These are phyloP conservation scores for Hanseniaspora lindneri DNA, from an alignment of 805 yeast species.

Conservation along the genomic window DNA sequence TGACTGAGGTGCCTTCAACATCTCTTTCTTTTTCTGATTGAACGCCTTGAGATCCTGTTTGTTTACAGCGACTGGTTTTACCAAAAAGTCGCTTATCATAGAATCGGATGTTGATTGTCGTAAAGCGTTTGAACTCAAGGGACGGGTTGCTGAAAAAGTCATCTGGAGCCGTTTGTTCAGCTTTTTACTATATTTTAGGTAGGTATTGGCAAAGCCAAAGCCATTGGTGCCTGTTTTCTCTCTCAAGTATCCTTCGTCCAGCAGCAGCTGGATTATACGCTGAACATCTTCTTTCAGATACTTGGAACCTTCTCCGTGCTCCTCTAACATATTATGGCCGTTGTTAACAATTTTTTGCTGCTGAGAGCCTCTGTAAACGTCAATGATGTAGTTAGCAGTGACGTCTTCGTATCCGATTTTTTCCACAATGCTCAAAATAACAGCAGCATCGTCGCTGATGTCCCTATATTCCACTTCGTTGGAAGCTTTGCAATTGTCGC, in stretches of 20 bases:
- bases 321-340: slow-evolving; percentile 49
- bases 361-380: slow-evolving; percentile 64
- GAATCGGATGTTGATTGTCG: too few species aligned
- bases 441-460: slow-evolving; percentile 51
- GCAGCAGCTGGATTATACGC: slow-evolving; percentile 67
- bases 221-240: slow-evolving; percentile 65
- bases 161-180: slow-evolving; percentile 40
- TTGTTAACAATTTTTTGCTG: slow-evolving; percentile 46
- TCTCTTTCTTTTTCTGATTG: too few species aligned
- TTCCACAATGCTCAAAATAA: slow-evolving; percentile 48
- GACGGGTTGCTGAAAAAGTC: too few species aligned
- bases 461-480: slow-evolving; percentile 44
- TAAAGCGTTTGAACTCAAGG: too few species aligned
- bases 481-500: slow-evolving; percentile 69
- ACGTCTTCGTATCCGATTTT: slow-evolving; percentile 47
- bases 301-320: slow-evolving; percentile 59
- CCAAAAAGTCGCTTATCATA: too few species aligned
- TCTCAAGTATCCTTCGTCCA: slow-evolving; percentile 50
- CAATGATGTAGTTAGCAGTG: slow-evolving; percentile 71
- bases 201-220: slow-evolving; percentile 71
- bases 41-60: too few species aligned
- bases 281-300: slow-evolving; percentile 62
- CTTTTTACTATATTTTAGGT: slow-evolving; percentile 42
- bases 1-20: too few species aligned
- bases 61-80: too few species aligned